phyloP scores from a whole-genome alignment of 495 filamentous ascomycete species.

The Parachaetomium inaequale region DNA sequence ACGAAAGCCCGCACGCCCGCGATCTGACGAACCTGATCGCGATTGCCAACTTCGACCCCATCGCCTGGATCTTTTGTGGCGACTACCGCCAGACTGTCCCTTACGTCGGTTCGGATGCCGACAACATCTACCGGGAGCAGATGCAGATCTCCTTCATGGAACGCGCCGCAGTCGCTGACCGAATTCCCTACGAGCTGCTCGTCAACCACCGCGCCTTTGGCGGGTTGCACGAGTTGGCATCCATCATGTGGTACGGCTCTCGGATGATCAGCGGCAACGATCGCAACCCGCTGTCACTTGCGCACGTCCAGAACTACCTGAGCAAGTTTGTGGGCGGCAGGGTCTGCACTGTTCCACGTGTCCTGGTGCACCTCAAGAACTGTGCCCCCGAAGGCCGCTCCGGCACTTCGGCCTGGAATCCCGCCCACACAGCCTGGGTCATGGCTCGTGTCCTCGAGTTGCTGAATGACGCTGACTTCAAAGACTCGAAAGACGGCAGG shows the following conservation, averaged over 20 bases:
- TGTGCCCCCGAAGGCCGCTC: background rate
- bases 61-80: constrained; percentile 29
- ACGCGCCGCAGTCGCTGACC: constrained; percentile 13
- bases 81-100: constrained; percentile 31
- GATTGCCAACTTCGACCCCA: constrained; percentile 27
- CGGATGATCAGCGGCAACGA: constrained; percentile 15
- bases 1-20: constrained; percentile 26
- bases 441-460: constrained; percentile 28
- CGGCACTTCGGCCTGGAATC: constrained; percentile 20
- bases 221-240: constrained; percentile 22
- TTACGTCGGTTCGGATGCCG: constrained; percentile 10
- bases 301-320: constrained; percentile 15
- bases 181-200: constrained; percentile 21
- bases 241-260: constrained; percentile 20
- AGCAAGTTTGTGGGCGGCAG: background rate
- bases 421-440: constrained; percentile 27
- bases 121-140: constrained; percentile 14
- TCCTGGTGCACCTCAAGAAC: constrained; percentile 18
- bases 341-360: constrained; percentile 12
- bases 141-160: constrained; percentile 28
- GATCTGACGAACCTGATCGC: constrained; percentile 30
- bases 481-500: constrained; percentile 16
- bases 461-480: constrained; percentile 13
- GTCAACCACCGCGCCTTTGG: constrained; percentile 30
- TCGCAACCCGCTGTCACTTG: background rate